A percentile compares a stretch with the other conserved stretches of the same genome.
phyloP scores from a whole-genome alignment of 2,329 filamentous ascomycete species.

The Penicillium sp. region DNA sequence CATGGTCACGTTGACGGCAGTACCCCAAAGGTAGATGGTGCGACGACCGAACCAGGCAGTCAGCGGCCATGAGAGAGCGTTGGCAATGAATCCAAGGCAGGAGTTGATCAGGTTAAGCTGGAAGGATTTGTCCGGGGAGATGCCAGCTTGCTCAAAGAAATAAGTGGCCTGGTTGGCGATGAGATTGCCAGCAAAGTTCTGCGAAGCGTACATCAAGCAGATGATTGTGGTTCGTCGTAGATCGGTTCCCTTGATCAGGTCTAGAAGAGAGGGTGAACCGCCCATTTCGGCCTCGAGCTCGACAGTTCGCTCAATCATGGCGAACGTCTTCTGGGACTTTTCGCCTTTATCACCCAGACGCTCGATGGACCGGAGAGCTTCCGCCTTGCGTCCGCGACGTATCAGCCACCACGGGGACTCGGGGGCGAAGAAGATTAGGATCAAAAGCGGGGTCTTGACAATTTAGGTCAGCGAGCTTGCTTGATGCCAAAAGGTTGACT shows the following conservation, averaged over 20 bases:
- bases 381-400: slow-evolving; percentile 27
- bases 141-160: slow-evolving; percentile 54
- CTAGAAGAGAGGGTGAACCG: slow-evolving; percentile 30
- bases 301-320: slow-evolving; percentile 38
- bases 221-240: slow-evolving; percentile 33
- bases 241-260: slow-evolving; percentile 37
- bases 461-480: no score
- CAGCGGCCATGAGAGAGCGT: slow-evolving; percentile 37
- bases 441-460: slow-evolving; percentile 29
- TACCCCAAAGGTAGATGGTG: slow-evolving; percentile 43
- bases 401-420: slow-evolving; percentile 34
- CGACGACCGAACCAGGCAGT: slow-evolving; percentile 43
- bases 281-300: slow-evolving; percentile 33
- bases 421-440: slow-evolving; percentile 30
- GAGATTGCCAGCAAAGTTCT: slow-evolving; percentile 61
- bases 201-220: slow-evolving; percentile 35
- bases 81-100: slow-evolving; percentile 38
- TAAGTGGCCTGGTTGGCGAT: slow-evolving; percentile 65
- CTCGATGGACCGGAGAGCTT: slow-evolving; percentile 27
- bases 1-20: slow-evolving; percentile 35
- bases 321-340: slow-evolving; percentile 22
- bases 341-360: slow-evolving; percentile 24
- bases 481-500: no score
- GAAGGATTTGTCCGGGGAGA: slow-evolving; percentile 27
- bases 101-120: slow-evolving; percentile 32